Percentiles rank a stretch among this genome's conserved stretches.
phyloP scores from a whole-genome alignment of 768 basidiomycete species.

The Tulasnella sp. region DNA sequence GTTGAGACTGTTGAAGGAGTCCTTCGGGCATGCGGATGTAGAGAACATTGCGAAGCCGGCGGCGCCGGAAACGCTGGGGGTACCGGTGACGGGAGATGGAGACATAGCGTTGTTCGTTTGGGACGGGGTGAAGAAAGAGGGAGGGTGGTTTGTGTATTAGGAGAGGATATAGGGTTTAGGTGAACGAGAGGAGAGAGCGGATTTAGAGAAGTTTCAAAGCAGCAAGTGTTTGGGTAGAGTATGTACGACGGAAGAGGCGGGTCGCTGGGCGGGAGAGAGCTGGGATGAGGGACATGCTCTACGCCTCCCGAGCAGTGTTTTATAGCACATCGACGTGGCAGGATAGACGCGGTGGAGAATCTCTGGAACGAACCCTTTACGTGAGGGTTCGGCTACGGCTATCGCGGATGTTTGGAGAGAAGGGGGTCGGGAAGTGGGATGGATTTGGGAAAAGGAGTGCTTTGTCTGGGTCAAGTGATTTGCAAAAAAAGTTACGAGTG shows the following conservation, averaged over 20 bases:
- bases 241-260: background rate
- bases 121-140: background rate
- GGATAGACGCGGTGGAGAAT: background rate
- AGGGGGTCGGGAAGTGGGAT: too few relatives aligned
- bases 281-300: background rate
- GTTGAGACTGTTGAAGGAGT: slow-evolving; percentile 5
- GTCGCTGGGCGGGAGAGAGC: background rate
- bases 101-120: background rate
- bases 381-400: background rate
- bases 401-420: too few relatives aligned
- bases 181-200: background rate
- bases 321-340: background rate
- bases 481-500: background rate
- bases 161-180: background rate
- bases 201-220: background rate
- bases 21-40: background rate
- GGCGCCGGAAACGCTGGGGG: slow-evolving; percentile 1
- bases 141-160: slow-evolving; percentile 2
- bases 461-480: background rate
- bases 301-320: background rate
- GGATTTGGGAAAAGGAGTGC: too few relatives aligned
- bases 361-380: background rate
- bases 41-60: slow-evolving; percentile 16
- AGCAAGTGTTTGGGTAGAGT: background rate
- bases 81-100: background rate